phyloP scores from a whole-genome alignment of 345 rosid species.

The Populus ilicifolia region DNA sequence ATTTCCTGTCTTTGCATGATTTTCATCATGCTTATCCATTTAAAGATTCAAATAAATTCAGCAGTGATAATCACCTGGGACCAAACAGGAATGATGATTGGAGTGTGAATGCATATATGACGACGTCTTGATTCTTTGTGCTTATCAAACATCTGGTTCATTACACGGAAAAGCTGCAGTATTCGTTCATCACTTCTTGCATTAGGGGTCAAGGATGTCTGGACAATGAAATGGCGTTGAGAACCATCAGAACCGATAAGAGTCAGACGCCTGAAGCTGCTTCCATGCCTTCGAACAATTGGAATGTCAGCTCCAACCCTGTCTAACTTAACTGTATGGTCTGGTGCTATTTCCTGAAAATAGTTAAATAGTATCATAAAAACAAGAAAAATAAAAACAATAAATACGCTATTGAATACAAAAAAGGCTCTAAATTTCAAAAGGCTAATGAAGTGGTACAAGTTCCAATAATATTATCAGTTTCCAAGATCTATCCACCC shows the following conservation, averaged over 20 bases:
- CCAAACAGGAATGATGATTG: conserved; percentile 99
- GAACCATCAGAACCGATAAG: conserved; percentile 97
- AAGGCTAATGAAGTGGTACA: not conserved
- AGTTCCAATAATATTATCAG: not conserved
- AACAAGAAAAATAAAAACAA: not conserved
- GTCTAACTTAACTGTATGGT: conserved; percentile 87
- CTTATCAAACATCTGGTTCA: conserved; percentile 99
- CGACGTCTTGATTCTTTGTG: conserved; percentile 94
- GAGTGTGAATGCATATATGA: conserved; percentile 86
- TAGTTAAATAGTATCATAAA: not conserved
- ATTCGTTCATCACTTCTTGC: conserved; percentile 97
- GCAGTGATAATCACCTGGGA: conserved; percentile 64
- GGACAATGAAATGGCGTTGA: conserved; percentile 90
- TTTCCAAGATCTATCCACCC: not conserved
- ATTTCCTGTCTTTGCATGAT: not conserved
- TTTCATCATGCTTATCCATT: not conserved
- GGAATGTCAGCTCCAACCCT: conserved; percentile 94
- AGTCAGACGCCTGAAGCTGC: conserved; percentile 95
- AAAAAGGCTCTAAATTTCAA: not conserved
- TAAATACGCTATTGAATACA: not conserved
- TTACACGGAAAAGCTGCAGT: conserved; percentile 92
- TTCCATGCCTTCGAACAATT: conserved; percentile 96
- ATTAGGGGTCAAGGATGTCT: conserved; percentile 97
- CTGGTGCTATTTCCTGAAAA: conserved; percentile 86
- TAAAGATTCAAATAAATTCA: not conserved